phyloP scores from a whole-genome alignment of 1,284 basidiomycete species.

The Moesziomyces aphidis region DNA sequence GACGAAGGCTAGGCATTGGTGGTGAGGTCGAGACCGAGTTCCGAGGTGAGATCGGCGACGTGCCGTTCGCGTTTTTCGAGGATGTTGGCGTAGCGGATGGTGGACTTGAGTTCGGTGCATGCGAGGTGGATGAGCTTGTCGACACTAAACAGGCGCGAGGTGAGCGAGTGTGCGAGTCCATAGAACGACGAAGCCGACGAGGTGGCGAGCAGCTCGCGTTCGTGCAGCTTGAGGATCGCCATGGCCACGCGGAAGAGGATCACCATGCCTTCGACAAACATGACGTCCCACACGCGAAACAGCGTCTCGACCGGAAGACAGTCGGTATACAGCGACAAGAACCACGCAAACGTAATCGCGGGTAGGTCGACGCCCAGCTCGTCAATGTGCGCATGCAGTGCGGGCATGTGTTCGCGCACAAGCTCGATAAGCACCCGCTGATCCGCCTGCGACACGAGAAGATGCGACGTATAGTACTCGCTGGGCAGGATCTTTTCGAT shows the following conservation, averaged over 20 bases:
- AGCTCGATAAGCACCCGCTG: conserved; percentile 90
- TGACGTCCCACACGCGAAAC: conserved; percentile 78
- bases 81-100: conserved; percentile 78
- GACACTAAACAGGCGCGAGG: conserved; percentile 89
- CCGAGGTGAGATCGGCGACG: conserved; percentile 53
- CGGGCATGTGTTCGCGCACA: conserved; percentile 81
- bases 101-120: conserved; percentile 75
- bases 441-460: conserved; percentile 86
- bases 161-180: conserved; percentile 83
- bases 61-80: conserved; percentile 75
- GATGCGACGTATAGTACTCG: conserved; percentile 69
- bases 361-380: conserved; percentile 88
- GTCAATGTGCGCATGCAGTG: conserved; percentile 79
- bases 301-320: conserved; percentile 86
- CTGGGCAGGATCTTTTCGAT: conserved; percentile 70
- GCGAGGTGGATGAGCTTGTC: conserved; percentile 78
- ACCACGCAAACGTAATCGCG: conserved; percentile 98
- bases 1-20: no score
- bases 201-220: conserved; percentile 82
- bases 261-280: conserved; percentile 91
- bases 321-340: conserved; percentile 94
- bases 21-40: conserved; percentile 22
- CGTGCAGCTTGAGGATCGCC: conserved; percentile 84
- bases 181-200: conserved; percentile 87
- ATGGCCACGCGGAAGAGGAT: conserved; percentile 87